Percentiles rank a stretch among this genome's conserved stretches.
Conservation (phyloP, 1,139 yeast species). For the Taphrina communis region DNA sequence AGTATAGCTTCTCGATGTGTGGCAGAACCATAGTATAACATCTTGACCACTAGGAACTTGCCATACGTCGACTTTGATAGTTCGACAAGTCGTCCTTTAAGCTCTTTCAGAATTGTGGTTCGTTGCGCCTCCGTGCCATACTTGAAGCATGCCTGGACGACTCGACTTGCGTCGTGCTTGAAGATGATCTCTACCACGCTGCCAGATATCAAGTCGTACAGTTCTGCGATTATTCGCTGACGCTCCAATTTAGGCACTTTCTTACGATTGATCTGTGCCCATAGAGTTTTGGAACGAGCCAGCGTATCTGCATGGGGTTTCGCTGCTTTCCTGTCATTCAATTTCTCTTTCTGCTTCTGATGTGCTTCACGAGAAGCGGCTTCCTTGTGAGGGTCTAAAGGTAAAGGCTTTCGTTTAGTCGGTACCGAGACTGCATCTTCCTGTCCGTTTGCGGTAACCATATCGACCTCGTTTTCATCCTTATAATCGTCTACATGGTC, state of each 20-base stretch:
- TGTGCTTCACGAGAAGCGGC: conserved; percentile 66
- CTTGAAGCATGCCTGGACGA: conserved; percentile 90
- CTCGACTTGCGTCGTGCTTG: conserved; percentile 96
- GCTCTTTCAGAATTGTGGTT: conserved; percentile 67
- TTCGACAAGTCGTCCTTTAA: conserved; percentile 78
- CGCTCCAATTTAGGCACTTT: conserved; percentile 79
- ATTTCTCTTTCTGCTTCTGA: conserved; percentile 78
- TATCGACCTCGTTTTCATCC: conserved; percentile 11
- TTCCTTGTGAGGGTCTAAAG: conserved; percentile 28
- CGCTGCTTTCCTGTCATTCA: conserved; percentile 81
- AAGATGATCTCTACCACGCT: conserved; percentile 81
- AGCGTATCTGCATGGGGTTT: conserved; percentile 87
- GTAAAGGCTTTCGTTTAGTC: conserved; percentile 19
- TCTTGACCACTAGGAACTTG: conserved; percentile 83
- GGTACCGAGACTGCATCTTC: conserved; percentile 10
- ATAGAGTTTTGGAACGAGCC: conserved; percentile 79
- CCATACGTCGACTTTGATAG: conserved; percentile 94
- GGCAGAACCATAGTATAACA: conserved; percentile 83
- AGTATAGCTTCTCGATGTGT: conserved; percentile 75
- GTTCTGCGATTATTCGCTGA: conserved; percentile 78
- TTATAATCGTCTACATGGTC: conserved; percentile 13
- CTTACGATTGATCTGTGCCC: conserved; percentile 91
- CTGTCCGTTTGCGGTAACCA: conserved; percentile 41
- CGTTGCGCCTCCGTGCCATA: conserved; percentile 82
- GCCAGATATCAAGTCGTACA: conserved; percentile 81